Conservation (phyloP, 2,329 filamentous ascomycete genomes). For the Phyllosticta citriasiana region DNA sequence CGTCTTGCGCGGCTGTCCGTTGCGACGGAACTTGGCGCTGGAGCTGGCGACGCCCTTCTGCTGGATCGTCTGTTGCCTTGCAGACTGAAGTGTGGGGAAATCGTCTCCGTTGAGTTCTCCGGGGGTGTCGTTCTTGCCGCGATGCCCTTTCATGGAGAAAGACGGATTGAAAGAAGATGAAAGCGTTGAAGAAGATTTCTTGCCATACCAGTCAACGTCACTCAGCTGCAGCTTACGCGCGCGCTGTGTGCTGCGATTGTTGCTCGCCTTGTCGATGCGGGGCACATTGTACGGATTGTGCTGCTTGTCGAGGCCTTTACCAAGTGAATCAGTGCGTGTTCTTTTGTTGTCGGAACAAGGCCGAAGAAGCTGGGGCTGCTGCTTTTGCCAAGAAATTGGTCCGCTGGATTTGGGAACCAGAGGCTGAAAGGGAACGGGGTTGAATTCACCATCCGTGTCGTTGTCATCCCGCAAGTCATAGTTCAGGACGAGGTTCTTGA, state of each 20-base stretch:
- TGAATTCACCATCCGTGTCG: slow-evolving; percentile 60
- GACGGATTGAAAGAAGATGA: neutral
- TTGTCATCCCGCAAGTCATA: slow-evolving; percentile 80
- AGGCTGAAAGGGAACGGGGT: slow-evolving; percentile 27
- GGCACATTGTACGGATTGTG: slow-evolving; percentile 35
- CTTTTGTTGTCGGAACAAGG: slow-evolving; percentile 21
- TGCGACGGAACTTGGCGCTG: neutral
- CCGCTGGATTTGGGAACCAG: slow-evolving; percentile 18
- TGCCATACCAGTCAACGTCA: slow-evolving; percentile 88
- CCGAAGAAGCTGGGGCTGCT: slow-evolving; percentile 25
- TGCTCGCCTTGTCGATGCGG: slow-evolving; percentile 46
- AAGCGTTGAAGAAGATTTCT: neutral
- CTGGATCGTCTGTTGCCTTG: neutral
- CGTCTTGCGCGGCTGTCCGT: slow-evolving; percentile 1
- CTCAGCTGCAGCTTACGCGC: slow-evolving; percentile 86
- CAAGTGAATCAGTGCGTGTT: slow-evolving; percentile 14
- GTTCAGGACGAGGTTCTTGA: slow-evolving; percentile 95
- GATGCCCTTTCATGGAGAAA: neutral
- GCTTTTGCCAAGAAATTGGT: slow-evolving; percentile 32
- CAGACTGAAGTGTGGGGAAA: neutral
- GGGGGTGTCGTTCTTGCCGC: neutral
- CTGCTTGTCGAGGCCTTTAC: slow-evolving; percentile 30
- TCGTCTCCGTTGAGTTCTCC: neutral
- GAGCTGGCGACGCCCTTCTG: neutral
- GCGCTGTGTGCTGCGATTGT: slow-evolving; percentile 65